Evolutionary conservation across 2,329 filamentous ascomycete genomes (phyloP).

Genomic region (Lachnellula hyalina): DNA sequence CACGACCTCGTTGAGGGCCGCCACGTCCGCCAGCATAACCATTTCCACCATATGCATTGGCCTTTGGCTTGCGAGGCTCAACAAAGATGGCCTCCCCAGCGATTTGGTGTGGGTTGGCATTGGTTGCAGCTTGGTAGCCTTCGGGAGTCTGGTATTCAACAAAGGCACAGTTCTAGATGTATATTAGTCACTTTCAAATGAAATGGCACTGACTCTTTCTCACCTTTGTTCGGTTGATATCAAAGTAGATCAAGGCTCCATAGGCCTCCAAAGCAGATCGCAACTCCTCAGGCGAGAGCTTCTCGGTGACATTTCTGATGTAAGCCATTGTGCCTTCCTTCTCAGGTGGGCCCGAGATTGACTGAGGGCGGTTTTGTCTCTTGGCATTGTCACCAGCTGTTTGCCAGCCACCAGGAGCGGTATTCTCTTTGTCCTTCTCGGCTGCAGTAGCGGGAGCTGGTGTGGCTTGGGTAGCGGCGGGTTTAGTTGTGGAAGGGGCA

Average conservation of each 20-base stretch:
- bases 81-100: constrained; percentile 78
- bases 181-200: constrained; percentile 9
- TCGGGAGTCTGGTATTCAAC: constrained; percentile 82
- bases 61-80: constrained; percentile 80
- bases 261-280: constrained; percentile 65
- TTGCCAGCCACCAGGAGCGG: constrained; percentile 66
- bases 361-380: constrained; percentile 71
- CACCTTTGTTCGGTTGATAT: constrained; percentile 82
- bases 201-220: constrained; percentile 17
- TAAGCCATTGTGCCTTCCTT: constrained; percentile 79
- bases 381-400: constrained; percentile 78
- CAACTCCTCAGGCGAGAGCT: constrained; percentile 71
- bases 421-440: constrained; percentile 30
- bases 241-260: constrained; percentile 67
- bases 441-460: constrained; percentile 36
- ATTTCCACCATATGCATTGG: constrained; percentile 63
- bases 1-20: constrained; percentile 58
- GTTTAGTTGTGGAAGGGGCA: constrained; percentile 38
- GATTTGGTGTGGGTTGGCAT: constrained; percentile 79
- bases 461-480: constrained; percentile 38
- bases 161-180: constrained; percentile 82
- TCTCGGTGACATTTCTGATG: constrained; percentile 92
- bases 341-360: constrained; percentile 56
- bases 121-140: constrained; percentile 76
- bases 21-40: constrained; percentile 61